Conservation (phyloP, 2,329 filamentous ascomycete species). For the Hypoxylon sp. region DNA sequence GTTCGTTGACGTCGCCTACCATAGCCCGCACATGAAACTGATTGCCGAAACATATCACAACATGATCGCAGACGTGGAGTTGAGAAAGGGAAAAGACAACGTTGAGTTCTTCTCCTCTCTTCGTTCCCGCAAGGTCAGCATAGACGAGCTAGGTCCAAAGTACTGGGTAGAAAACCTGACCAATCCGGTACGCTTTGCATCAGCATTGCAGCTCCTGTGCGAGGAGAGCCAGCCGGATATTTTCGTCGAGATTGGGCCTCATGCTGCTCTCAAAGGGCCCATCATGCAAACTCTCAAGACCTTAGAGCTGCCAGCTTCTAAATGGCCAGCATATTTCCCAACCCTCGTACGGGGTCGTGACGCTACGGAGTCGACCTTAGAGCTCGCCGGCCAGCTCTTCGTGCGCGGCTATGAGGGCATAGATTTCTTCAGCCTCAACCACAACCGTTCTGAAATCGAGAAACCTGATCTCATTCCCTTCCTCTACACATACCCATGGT, state of each 20-base stretch:
- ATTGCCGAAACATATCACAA: constrained; percentile 45
- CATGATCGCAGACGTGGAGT: constrained; percentile 40
- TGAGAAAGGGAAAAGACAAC: constrained; percentile 7
- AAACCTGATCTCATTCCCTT: constrained; percentile 47
- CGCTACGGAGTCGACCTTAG: constrained; percentile 42
- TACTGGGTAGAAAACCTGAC: constrained; percentile 48
- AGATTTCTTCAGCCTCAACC: constrained; percentile 50
- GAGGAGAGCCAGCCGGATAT: constrained; percentile 39
- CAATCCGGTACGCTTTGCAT: constrained; percentile 42
- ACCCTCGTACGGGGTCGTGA: constrained; percentile 42
- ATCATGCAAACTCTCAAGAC: constrained; percentile 45
- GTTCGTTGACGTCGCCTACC: constrained; percentile 45
- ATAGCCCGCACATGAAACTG: constrained; percentile 46
- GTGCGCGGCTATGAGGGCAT: constrained; percentile 47
- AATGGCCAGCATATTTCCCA: constrained; percentile 48
- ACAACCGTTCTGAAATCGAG: constrained; percentile 47
- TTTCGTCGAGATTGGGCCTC: constrained; percentile 44
- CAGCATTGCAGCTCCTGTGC: constrained; percentile 37
- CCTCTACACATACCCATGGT: constrained; percentile 51
- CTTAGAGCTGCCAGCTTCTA: constrained; percentile 40
- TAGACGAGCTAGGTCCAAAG: constrained; percentile 41
- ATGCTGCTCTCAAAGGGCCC: constrained; percentile 45
- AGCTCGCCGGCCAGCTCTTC: constrained; percentile 50
- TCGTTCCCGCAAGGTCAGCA: constrained; percentile 35
- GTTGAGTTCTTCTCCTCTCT: constrained; percentile 46